Evolutionary conservation across 306 rosid genomes (phyloP).

Genomic region (Prinsepia uniflora): DNA sequence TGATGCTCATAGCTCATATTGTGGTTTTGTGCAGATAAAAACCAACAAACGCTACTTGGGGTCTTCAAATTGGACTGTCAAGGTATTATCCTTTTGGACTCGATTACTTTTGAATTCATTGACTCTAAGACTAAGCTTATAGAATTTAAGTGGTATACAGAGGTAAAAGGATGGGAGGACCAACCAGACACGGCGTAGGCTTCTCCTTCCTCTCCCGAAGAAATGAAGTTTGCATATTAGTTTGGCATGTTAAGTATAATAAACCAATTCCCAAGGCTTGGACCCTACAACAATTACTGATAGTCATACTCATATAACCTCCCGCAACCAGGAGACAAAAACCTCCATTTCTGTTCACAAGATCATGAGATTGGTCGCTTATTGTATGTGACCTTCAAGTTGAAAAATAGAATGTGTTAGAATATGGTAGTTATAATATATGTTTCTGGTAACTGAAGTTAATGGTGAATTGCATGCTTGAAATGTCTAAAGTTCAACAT

Average conservation of each 20-base stretch:
- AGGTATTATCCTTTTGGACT: conserved; percentile 39
- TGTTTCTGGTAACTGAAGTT: not conserved
- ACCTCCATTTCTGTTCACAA: not conserved
- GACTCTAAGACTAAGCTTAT: not conserved
- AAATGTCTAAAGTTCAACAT: not conserved
- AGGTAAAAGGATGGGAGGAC: not conserved
- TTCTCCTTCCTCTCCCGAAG: not conserved
- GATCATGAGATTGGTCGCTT: not conserved
- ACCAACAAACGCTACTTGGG: conserved; percentile 87
- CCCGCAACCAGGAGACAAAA: not conserved
- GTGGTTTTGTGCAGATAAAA: conserved; percentile 47
- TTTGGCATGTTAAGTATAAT: not conserved
- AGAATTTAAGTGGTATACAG: not conserved
- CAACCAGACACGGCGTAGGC: not conserved
- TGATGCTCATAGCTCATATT: not conserved
- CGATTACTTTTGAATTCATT: not conserved
- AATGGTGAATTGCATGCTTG: conserved; percentile 4
- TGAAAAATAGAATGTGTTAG: not conserved
- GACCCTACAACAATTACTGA: not conserved
- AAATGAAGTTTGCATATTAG: not conserved
- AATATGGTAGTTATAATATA: not conserved
- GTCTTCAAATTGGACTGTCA: conserved; percentile 79
- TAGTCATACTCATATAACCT: not conserved
- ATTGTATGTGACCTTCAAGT: not conserved
- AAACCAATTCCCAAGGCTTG: not conserved